phyloP scores from a whole-genome alignment of 768 basidiomycete species.

The Plicaturopsis crispa region DNA sequence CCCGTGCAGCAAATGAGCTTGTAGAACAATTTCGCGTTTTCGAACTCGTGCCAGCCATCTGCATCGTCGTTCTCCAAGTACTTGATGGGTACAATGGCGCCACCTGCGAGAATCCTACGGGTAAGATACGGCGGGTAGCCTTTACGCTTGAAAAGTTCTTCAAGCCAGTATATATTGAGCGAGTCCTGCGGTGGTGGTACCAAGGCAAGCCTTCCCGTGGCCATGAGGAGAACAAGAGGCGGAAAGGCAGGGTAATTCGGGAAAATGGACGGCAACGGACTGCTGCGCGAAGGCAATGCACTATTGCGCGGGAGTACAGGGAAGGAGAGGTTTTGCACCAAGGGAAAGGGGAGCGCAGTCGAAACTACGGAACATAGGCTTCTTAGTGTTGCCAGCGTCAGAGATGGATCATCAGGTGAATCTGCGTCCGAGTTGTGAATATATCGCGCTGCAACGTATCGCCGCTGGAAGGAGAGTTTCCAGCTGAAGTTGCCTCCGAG shows the following conservation, averaged over 20 bases:
- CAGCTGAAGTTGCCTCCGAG: slow-evolving; percentile 12
- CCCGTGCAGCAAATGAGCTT: slow-evolving; percentile 38
- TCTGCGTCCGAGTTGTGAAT: background rate
- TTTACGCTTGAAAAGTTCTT: slow-evolving; percentile 1
- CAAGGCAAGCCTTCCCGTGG: slow-evolving; percentile 6
- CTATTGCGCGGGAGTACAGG: slow-evolving; percentile 4
- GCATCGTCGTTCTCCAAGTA: slow-evolving; percentile 9
- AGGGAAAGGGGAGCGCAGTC: slow-evolving; percentile 15
- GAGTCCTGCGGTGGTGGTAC: background rate
- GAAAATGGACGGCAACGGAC: slow-evolving; percentile 17
- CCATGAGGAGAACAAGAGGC: slow-evolving; percentile 17
- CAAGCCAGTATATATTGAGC: background rate
- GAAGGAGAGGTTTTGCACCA: slow-evolving; percentile 9
- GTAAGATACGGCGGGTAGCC: slow-evolving; percentile 27
- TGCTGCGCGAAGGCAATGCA: too few relatives aligned
- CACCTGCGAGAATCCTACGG: slow-evolving; percentile 12
- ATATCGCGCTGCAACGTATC: slow-evolving; percentile 1
- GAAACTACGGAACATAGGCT: slow-evolving; percentile 1
- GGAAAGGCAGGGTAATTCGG: slow-evolving; percentile 24
- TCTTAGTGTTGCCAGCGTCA: background rate
- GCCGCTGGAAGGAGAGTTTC: slow-evolving; percentile 6
- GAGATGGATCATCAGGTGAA: slow-evolving; percentile 3
- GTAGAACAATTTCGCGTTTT: slow-evolving; percentile 28
- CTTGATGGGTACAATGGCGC: slow-evolving; percentile 9
- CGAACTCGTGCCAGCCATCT: slow-evolving; percentile 17